phyloP scores from a whole-genome alignment of 139 green algal genomes.

The Asterochloris sp. region DNA sequence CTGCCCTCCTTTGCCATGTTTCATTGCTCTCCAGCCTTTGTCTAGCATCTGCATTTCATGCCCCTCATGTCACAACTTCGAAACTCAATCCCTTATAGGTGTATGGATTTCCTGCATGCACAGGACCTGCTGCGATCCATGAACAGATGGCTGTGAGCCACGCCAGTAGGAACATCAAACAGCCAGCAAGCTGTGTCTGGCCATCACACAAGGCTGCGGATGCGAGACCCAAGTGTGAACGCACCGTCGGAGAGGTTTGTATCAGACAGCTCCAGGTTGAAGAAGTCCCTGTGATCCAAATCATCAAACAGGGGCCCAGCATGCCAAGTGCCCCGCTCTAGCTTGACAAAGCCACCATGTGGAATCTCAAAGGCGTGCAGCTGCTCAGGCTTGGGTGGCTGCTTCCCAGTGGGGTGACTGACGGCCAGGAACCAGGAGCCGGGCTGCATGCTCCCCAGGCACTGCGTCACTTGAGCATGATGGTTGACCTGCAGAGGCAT shows the following conservation, averaged over 20 bases:
- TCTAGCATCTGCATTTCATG: too few relatives aligned
- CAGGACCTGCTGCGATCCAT: too few relatives aligned
- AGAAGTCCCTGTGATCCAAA: constrained; percentile 76
- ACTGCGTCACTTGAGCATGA: constrained; percentile 78
- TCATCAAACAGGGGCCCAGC: constrained; percentile 69
- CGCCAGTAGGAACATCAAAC: too few relatives aligned
- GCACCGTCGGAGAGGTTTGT: constrained; percentile 64
- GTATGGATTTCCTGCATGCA: too few relatives aligned
- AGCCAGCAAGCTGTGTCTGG: too few relatives aligned
- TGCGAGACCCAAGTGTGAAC: too few relatives aligned
- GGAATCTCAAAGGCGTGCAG: constrained; percentile 51
- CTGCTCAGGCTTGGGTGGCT: constrained; percentile 20
- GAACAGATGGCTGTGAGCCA: too few relatives aligned
- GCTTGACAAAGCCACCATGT: constrained; percentile 42
- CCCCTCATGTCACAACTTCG: too few relatives aligned
- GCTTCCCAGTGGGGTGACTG: constrained; percentile 39
- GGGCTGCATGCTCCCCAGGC: constrained; percentile 48
- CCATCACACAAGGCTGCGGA: too few relatives aligned
- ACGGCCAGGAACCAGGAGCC: constrained; percentile 83
- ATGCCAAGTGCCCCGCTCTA: constrained; percentile 74
- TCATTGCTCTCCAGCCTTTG: too few relatives aligned
- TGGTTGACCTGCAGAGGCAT: constrained; percentile 71
- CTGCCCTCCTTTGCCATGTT: too few relatives aligned
- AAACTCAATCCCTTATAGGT: too few relatives aligned
- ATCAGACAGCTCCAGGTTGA: constrained; percentile 93